Base-by-base conservation (phyloP, 345 rosid genomes). In the Microthlaspi erraticum region DNA sequence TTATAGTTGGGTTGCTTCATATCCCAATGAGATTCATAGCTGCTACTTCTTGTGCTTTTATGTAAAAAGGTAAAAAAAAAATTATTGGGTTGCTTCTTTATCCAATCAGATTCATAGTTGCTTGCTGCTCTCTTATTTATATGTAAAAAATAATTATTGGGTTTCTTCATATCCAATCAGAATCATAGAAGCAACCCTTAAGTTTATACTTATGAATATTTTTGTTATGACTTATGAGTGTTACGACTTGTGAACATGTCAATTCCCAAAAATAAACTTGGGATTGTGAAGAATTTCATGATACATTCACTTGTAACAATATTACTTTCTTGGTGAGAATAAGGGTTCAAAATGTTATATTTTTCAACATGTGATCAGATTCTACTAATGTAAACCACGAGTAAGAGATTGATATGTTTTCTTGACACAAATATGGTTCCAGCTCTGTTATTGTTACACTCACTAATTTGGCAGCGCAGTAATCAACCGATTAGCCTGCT, bases 111-210 rank as follows among this genome's bases (percentile, higher is more conserved):
- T 20, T 49, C 29, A 6, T 44, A 29, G 41, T 2, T 46, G 52
- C 52, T 43, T 56, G 44, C 29, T 61, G 48, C 51, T 39, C 29
- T 38, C 31, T 14, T 53, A 9, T n/a, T 64, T 14, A 6, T 51
- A 26, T 65, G 59, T 65, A 65, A 51, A 49, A 2, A 42, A 13
- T 5, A 5, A n/a, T 8, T 16, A 7, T 45, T 45, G 50, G 50
- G 10, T 45, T 45, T 4, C 20, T 53, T 57, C 57, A n/a, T 59
- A 49, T 29, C 59, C 42, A 36, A 37, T 26, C 59, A 59, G 50
- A 59, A 37, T 33, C 41, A 2, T 14, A 18, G 46, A 11, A 29
- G 42, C 32, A 31, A 12, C 36, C 65, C 19, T 2, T 37, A 34
- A 20, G 49, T 63, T 45, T 6, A 62, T 62, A 10, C 3, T 14